Conservation (phyloP, 2,329 filamentous ascomycete species). For the Penicillium paneum region DNA sequence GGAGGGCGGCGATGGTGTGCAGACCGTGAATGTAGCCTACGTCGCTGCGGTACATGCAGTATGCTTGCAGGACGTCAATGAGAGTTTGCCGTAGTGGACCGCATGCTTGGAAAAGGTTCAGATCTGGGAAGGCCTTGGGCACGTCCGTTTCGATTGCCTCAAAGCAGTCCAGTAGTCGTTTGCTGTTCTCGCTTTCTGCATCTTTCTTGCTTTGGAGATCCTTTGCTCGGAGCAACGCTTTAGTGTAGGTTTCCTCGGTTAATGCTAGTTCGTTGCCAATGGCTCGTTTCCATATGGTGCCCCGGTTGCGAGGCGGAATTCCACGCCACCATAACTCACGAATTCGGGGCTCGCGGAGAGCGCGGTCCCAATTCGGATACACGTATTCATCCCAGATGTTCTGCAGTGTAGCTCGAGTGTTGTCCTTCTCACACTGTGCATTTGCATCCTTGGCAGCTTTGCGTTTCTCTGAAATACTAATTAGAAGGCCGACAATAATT, state of each 20-base stretch:
- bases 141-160: slow-evolving; percentile 54
- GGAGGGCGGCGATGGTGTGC: slow-evolving; percentile 57
- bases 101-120: slow-evolving; percentile 56
- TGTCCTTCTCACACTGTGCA: slow-evolving; percentile 49
- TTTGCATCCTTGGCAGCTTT: slow-evolving; percentile 48
- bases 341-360: slow-evolving; percentile 53
- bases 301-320: slow-evolving; percentile 55
- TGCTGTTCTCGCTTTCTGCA: slow-evolving; percentile 44
- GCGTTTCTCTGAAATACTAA: slow-evolving; percentile 45
- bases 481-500: neutral
- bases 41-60: slow-evolving; percentile 62
- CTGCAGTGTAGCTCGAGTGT: slow-evolving; percentile 52
- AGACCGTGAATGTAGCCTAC: slow-evolving; percentile 60
- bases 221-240: slow-evolving; percentile 56
- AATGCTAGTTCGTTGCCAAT: slow-evolving; percentile 61
- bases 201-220: slow-evolving; percentile 45
- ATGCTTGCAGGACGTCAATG: slow-evolving; percentile 59
- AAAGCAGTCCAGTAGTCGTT: slow-evolving; percentile 51
- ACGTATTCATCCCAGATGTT: slow-evolving; percentile 62
- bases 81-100: slow-evolving; percentile 55
- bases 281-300: slow-evolving; percentile 57
- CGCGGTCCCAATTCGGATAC: slow-evolving; percentile 57
- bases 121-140: slow-evolving; percentile 54
- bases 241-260: slow-evolving; percentile 54
- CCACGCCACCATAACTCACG: slow-evolving; percentile 65